These are phyloP conservation scores for Endocalyx cinctus DNA, from an alignment of 2,329 filamentous ascomycete genomes.

Conservation along the genomic window DNA sequence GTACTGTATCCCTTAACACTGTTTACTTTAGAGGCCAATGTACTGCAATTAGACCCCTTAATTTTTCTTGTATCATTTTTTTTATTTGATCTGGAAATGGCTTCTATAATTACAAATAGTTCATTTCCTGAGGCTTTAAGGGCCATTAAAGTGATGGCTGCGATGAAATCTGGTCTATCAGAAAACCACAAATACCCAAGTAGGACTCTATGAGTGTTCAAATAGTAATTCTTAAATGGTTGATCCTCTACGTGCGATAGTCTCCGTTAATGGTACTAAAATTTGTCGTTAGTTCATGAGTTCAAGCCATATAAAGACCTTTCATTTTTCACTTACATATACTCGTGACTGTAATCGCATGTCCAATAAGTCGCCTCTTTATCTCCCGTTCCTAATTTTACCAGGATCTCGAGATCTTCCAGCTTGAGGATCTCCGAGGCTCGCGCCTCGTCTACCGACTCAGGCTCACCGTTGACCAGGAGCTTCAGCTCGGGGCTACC, in stretches of 20 bases:
- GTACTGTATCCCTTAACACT: too few species aligned
- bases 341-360: slow-evolving; percentile 84
- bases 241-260: slow-evolving; percentile 16
- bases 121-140: too few species aligned
- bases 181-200: too few species aligned
- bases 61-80: too few species aligned
- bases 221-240: too few species aligned
- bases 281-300: background rate
- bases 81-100: too few species aligned
- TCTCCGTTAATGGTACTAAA: slow-evolving; percentile 15
- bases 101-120: too few species aligned
- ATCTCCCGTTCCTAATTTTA: slow-evolving; percentile 64
- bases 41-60: too few species aligned
- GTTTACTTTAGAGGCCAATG: too few species aligned
- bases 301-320: background rate
- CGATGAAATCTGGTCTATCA: too few species aligned
- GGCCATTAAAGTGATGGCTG: too few species aligned
- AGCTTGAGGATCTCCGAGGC: slow-evolving; percentile 73
- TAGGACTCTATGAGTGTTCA: too few species aligned
- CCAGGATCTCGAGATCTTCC: slow-evolving; percentile 75
- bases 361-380: slow-evolving; percentile 75
- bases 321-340: slow-evolving; percentile 36
- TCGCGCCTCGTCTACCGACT: slow-evolving; percentile 70
- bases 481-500: slow-evolving; percentile 73
- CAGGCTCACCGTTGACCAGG: slow-evolving; percentile 74